These are phyloP conservation scores for Smallanthus sonchifolius DNA, from an alignment of 129 eudicot species.

Conservation along the genomic window DNA sequence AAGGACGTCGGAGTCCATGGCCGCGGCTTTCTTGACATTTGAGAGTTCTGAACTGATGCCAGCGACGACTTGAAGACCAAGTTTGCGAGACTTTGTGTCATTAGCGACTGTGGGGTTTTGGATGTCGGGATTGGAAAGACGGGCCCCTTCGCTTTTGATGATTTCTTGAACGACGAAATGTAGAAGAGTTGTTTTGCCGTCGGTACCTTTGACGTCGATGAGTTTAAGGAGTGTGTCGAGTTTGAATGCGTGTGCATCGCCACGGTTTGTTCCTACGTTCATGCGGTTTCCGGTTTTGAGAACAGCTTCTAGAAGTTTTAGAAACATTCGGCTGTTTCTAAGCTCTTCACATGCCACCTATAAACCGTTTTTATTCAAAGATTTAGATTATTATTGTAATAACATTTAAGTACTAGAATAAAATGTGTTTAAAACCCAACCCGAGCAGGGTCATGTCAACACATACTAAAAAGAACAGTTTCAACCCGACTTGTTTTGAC, in stretches of 20 bases:
- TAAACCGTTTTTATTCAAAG: not conserved
- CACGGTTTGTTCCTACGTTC: slow-evolving; percentile 99
- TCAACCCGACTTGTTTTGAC: not conserved
- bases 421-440: not conserved
- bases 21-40: slow-evolving; percentile 92
- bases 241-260: slow-evolving; percentile 95
- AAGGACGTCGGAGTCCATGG: slow-evolving; percentile 91
- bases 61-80: slow-evolving; percentile 92
- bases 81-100: slow-evolving; percentile 78
- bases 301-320: slow-evolving; percentile 95
- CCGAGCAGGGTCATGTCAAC: not conserved
- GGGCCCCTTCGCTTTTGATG: slow-evolving; percentile 78
- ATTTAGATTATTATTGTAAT: not conserved
- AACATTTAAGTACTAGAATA: not conserved
- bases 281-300: slow-evolving; percentile 96
- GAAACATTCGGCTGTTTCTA: slow-evolving; percentile 86
- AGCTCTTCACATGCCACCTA: slow-evolving; percentile 97
- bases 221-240: slow-evolving; percentile 97
- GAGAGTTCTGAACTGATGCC: slow-evolving; percentile 67
- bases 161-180: slow-evolving; percentile 98
- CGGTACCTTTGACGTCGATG: slow-evolving; percentile 88
- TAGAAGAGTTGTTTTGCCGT: slow-evolving; percentile 91
- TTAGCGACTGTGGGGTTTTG: slow-evolving; percentile 28
- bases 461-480: not conserved
- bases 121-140: slow-evolving; percentile 44